Evolutionary conservation across 148 eudicot species (phyloP).

Genomic region (Diospyros lotus): DNA sequence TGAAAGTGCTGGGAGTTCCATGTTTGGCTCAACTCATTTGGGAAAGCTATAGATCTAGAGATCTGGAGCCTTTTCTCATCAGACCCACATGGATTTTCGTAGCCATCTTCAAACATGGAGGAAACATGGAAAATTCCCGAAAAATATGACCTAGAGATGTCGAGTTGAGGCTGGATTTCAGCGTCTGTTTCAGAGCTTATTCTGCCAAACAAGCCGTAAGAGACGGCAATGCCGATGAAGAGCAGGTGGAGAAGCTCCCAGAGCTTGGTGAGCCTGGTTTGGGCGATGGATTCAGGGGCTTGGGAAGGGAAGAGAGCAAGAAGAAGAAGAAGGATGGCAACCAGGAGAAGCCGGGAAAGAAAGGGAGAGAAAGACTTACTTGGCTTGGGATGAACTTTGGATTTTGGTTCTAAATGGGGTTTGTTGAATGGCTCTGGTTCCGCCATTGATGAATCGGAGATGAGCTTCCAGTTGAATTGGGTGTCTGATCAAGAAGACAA

Average conservation of each 20-base stretch:
- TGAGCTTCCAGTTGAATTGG: neutral
- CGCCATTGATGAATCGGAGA: constrained; percentile 29
- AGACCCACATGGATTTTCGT: constrained; percentile 34
- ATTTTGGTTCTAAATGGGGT: constrained; percentile 11
- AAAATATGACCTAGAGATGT: constrained; percentile 16
- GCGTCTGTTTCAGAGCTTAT: constrained; percentile 13
- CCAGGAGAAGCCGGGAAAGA: constrained; percentile 35
- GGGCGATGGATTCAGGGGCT: constrained; percentile 49
- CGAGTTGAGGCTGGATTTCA: constrained; percentile 10
- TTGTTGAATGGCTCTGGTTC: constrained; percentile 19
- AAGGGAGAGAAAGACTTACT: constrained; percentile 42
- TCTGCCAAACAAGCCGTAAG: constrained; percentile 67
- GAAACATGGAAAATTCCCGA: constrained; percentile 36
- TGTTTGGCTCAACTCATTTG: constrained; percentile 17
- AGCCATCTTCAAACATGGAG: constrained; percentile 54
- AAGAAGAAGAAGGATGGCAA: constrained; percentile 37
- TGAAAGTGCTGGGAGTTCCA: constrained; percentile 24
- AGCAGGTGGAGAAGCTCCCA: constrained; percentile 76
- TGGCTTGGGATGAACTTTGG: constrained; percentile 28
- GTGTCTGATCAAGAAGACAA: neutral
- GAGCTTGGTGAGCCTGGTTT: constrained; percentile 35
- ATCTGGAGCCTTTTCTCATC: constrained; percentile 25
- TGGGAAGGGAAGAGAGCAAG: constrained; percentile 52
- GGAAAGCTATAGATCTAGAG: constrained; percentile 10
- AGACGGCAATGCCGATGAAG: constrained; percentile 59